A percentile compares a stretch with the other conserved stretches of the same genome.
Evolutionary conservation across 352 stramenopile genomes (phyloP).

Genomic region (Phytophthora fragariae): DNA sequence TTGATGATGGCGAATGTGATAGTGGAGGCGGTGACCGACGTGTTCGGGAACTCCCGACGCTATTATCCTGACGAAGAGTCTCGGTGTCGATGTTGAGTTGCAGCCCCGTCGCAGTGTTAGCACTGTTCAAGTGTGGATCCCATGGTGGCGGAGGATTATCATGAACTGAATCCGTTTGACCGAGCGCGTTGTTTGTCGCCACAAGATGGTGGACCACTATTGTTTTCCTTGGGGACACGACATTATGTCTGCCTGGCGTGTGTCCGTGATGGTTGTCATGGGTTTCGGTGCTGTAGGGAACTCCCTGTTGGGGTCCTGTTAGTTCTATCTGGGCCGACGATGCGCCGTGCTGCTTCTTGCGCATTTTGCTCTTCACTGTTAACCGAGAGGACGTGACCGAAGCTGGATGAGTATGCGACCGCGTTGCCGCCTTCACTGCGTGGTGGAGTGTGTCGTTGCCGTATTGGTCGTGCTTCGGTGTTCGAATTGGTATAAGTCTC

Average conservation of each 20-base stretch:
- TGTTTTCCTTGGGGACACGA: constrained; percentile 47
- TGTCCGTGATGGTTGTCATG: not conserved
- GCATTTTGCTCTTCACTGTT: constrained; percentile 35
- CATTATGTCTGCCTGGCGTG: constrained; percentile 4
- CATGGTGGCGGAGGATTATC: not conserved
- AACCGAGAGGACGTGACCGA: constrained; percentile 31
- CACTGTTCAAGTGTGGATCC: not conserved
- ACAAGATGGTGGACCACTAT: constrained; percentile 26
- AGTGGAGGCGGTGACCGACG: constrained; percentile 14
- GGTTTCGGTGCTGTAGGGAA: constrained; percentile 48
- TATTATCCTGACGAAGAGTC: not conserved
- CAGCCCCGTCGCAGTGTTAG: constrained; percentile 2
- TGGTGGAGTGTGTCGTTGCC: constrained; percentile 26
- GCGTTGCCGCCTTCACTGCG: constrained; percentile 23
- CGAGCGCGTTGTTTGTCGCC: not conserved
- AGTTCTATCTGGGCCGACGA: not conserved
- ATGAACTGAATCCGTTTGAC: not conserved
- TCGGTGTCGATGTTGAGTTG: constrained; percentile 25
- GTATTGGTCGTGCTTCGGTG: constrained; percentile 10
- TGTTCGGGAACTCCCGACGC: constrained; percentile 3
- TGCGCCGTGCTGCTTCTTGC: constrained; percentile 20
- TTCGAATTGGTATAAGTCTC: constrained; percentile 31
- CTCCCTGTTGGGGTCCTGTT: constrained; percentile 37
- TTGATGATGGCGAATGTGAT: constrained; percentile 22
- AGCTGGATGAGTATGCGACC: constrained; percentile 19